Percentiles rank a stretch among this genome's conserved stretches.
phyloP scores from a whole-genome alignment of 2,329 filamentous ascomycete species.

The Aspergillus fumigatus region DNA sequence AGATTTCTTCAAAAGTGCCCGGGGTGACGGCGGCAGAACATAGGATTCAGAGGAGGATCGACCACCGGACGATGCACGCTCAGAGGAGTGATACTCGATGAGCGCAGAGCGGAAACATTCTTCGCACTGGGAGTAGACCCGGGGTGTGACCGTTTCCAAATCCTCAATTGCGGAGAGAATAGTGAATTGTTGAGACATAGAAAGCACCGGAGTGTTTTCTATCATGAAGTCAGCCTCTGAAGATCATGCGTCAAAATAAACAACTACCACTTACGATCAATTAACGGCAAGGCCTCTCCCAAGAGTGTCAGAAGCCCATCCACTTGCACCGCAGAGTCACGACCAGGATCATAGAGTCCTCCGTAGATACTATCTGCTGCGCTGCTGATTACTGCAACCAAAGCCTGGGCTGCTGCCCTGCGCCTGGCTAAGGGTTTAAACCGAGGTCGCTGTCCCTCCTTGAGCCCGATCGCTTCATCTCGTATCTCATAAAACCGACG shows the following conservation, averaged over 20 bases:
- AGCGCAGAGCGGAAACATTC: constrained; percentile 75
- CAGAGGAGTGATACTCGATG: constrained; percentile 59
- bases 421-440: constrained; percentile 57
- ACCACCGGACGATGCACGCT: constrained; percentile 29
- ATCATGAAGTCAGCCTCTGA: constrained; percentile 14
- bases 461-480: constrained; percentile 55
- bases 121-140: constrained; percentile 69
- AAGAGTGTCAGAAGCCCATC: constrained; percentile 81
- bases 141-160: constrained; percentile 67
- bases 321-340: constrained; percentile 79
- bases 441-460: constrained; percentile 37
- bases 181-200: constrained; percentile 66
- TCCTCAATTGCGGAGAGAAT: constrained; percentile 77
- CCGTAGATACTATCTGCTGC: constrained; percentile 88
- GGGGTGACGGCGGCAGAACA: constrained; percentile 49
- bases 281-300: constrained; percentile 75
- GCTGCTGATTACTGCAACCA: constrained; percentile 79
- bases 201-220: constrained; percentile 58
- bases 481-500: constrained; percentile 87
- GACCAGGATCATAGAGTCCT: constrained; percentile 75
- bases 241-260: not conserved
- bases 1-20: constrained; percentile 63
- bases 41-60: constrained; percentile 14
- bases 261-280: constrained; percentile 49
- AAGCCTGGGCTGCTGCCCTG: constrained; percentile 65